Percentiles rank a stretch among this genome's conserved stretches.
Evolutionary conservation across 208 protist species (phyloP).

Genomic region (Vickermania spadyakhi): DNA sequence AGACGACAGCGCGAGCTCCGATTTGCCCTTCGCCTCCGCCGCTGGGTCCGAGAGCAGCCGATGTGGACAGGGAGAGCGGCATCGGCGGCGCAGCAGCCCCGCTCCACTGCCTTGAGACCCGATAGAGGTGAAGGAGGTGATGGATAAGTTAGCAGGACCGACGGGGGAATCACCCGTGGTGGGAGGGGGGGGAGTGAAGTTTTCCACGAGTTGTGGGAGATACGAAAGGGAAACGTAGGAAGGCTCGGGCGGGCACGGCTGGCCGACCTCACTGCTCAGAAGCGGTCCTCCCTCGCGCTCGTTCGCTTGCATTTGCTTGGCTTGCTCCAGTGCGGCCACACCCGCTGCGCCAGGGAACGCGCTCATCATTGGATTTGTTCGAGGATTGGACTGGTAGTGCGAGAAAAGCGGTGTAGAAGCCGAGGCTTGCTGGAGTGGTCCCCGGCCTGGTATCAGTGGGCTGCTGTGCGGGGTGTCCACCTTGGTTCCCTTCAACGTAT

Average conservation of each 20-base stretch:
- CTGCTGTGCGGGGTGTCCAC: conserved; percentile 12
- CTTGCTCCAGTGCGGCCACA: not conserved
- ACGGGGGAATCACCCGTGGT: too few relatives aligned
- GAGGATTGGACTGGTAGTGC: too few relatives aligned
- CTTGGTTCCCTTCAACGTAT: conserved; percentile 25
- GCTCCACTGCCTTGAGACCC: conserved; percentile 1
- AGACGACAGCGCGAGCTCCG: conserved; percentile 5
- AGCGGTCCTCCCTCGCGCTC: not conserved
- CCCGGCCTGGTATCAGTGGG: conserved; percentile 12
- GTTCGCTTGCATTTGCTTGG: not conserved
- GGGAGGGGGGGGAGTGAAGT: not conserved
- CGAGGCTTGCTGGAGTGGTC: conserved; percentile 1
- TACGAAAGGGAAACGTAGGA: not conserved
- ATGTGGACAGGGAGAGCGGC: conserved; percentile 15
- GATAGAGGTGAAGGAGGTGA: not conserved
- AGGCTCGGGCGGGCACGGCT: not conserved
- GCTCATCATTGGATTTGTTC: not conserved
- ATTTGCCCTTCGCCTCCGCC: conserved; percentile 14
- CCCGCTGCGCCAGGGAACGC: not conserved
- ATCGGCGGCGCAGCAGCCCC: conserved; percentile 15
- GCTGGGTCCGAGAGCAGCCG: conserved; percentile 13
- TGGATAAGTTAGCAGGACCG: too few relatives aligned
- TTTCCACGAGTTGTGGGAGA: not conserved
- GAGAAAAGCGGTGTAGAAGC: not conserved
- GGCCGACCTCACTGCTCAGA: not conserved